Conservation (phyloP, 1,139 yeast species). For the Saccharomyces hybrid region DNA sequence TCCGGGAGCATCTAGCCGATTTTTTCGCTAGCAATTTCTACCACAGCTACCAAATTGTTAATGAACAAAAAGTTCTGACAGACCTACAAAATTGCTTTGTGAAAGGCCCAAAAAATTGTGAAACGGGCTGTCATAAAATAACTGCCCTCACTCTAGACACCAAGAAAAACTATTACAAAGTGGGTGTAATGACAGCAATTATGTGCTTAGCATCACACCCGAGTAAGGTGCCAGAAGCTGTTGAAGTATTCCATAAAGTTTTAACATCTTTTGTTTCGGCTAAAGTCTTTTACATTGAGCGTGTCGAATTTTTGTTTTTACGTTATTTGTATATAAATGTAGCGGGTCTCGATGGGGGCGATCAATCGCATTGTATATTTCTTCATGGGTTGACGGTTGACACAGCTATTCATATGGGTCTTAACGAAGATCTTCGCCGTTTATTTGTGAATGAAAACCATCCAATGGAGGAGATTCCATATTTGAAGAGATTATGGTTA, state of each 20-base stretch:
- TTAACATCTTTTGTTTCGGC: constrained; percentile 11
- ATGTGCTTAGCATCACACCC: constrained; percentile 15
- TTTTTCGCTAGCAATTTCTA: not conserved
- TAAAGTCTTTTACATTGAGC: constrained; percentile 10
- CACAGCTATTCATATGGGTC: constrained; percentile 13
- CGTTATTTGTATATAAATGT: constrained; percentile 8
- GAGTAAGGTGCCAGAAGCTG: constrained; percentile 13
- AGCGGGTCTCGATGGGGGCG: constrained; percentile 8
- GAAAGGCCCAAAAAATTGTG: not conserved
- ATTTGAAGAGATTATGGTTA: constrained; percentile 12
- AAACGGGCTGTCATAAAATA: constrained; percentile 1
- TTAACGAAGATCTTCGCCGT: constrained; percentile 8
- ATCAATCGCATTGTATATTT: constrained; percentile 1
- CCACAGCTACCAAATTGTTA: not conserved
- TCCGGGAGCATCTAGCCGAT: not conserved
- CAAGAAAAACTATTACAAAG: constrained; percentile 22
- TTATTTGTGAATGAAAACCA: constrained; percentile 3
- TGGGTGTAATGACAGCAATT: constrained; percentile 25
- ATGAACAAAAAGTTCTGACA: not conserved
- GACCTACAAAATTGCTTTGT: not conserved
- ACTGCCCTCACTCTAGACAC: constrained; percentile 3
- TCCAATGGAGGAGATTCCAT: constrained; percentile 6
- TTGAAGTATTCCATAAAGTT: constrained; percentile 9
- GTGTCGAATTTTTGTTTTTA: constrained; percentile 12
- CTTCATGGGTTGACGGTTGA: constrained; percentile 1